Evolutionary conservation across 352 stramenopile genomes (phyloP).

Genomic region (Aphanomyces astaci): DNA sequence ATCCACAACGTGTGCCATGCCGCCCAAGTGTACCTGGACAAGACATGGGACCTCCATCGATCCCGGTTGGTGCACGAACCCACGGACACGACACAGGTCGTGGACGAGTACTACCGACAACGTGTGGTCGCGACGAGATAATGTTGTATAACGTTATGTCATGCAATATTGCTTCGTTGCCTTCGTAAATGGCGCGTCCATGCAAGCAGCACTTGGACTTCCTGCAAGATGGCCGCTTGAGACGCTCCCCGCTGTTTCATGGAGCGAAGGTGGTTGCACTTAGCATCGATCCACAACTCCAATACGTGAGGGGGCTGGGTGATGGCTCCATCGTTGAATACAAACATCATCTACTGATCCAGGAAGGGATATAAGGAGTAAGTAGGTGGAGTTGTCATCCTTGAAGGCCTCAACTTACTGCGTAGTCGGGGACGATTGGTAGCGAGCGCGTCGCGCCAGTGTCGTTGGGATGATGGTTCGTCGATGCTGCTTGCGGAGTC

Average conservation of each 20-base stretch:
- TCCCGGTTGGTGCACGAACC: constrained; percentile 35
- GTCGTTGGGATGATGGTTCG: background rate
- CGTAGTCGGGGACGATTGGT: constrained; percentile 1
- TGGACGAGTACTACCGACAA: constrained; percentile 78
- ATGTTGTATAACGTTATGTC: background rate
- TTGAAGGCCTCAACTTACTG: no score
- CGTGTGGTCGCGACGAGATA: constrained; percentile 39
- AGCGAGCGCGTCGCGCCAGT: background rate
- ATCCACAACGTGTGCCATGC: constrained; percentile 53
- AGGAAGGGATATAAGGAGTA: background rate
- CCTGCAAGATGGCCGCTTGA: background rate
- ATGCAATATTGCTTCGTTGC: background rate
- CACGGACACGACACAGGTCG: constrained; percentile 26
- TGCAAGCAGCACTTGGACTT: background rate
- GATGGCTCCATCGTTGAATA: background rate
- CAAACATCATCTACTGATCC: background rate
- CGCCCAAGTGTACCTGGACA: constrained; percentile 54
- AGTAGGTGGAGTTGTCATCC: background rate
- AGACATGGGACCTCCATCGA: constrained; percentile 53
- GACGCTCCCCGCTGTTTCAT: constrained; percentile 6
- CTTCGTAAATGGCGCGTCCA: background rate
- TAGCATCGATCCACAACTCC: constrained; percentile 3
- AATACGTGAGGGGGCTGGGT: background rate
- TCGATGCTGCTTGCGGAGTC: background rate
- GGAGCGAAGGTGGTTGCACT: background rate